Base-by-base conservation (phyloP, 352 stramenopile genomes). In the Aphanomyces invadans region DNA sequence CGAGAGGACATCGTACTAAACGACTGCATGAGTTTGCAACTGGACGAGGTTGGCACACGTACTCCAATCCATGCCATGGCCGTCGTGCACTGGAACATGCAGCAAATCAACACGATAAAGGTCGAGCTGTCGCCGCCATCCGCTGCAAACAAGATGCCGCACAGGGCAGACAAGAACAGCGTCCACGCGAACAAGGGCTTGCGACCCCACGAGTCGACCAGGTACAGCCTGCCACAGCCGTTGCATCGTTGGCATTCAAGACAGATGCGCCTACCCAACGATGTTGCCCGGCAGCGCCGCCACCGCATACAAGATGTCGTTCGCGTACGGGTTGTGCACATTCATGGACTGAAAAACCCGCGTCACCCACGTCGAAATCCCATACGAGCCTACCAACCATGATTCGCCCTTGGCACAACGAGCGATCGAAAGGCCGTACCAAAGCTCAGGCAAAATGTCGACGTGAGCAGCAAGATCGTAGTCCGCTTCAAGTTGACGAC, bases 351-450 rank as follows among this genome's bases (percentile, higher is more conserved):
- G 70, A 76, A 98, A 97, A 0, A 98, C 67, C 56, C 87, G 96
- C 29, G 94, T 96, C 66, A 98, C 97, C 92, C 92, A 98, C n/a
- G 89, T 96, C 9, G 88, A 88, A 26, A 98, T 73, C 15, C 90
- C 90, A 68, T 98, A 98, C 10, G 84, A 96, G 29, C 87, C 55
- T 64, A 62, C 26, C n/a, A n/a, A n/a, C n/a, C n/a, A n/a, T n/a
- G n/a, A n/a, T n/a, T n/a, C n/a, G n/a, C n/a, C n/a, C n/a, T n/a
- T n/a, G n/a, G n/a, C n/a, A n/a, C n/a, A n/a, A n/a, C n/a, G n/a
- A n/a, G n/a, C n/a, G n/a, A n/a, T n/a, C n/a, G n/a, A n/a, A n/a
- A n/a, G n/a, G n/a, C n/a, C 29, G 32, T 52, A 64, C 55, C 88
- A 78, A 97, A 97, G 44, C 80, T 91, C 51, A 89, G 76, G 54